phyloP scores from a whole-genome alignment of 192 early-diverging fungal species.

The Diversispora epigaea region DNA sequence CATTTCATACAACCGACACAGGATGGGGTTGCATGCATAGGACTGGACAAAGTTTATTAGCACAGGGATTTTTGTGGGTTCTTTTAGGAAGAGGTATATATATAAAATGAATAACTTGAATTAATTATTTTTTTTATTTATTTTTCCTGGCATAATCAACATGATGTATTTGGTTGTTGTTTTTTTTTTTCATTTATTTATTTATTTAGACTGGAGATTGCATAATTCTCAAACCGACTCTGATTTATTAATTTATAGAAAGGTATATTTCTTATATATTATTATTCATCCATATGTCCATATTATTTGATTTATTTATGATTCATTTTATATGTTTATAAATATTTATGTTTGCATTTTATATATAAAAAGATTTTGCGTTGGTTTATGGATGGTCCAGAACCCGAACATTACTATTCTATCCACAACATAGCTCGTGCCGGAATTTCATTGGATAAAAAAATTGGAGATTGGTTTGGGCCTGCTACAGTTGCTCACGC shows the following conservation, averaged over 20 bases:
- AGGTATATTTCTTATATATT: neutral
- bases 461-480: constrained; percentile 49
- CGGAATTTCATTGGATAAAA: constrained; percentile 41
- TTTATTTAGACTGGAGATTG: constrained; percentile 35
- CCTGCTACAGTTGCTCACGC: constrained; percentile 45
- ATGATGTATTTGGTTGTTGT: neutral
- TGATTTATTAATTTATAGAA: constrained; percentile 30
- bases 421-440: constrained; percentile 44
- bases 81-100: constrained; percentile 42
- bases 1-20: constrained; percentile 43
- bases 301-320: neutral
- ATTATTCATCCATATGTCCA: neutral
- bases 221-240: constrained; percentile 19
- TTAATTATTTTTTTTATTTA: neutral
- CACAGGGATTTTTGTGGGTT: constrained; percentile 42
- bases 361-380: constrained; percentile 26
- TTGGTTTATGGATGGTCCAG: constrained; percentile 46
- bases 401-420: constrained; percentile 45
- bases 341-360: neutral
- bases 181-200: neutral
- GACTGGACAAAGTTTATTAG: constrained; percentile 46
- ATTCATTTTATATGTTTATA: neutral
- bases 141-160: neutral
- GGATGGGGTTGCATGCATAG: constrained; percentile 52
- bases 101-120: neutral